Conservation (phyloP, 2,329 filamentous ascomycete species). For the Chaetoscypha palmicola region DNA sequence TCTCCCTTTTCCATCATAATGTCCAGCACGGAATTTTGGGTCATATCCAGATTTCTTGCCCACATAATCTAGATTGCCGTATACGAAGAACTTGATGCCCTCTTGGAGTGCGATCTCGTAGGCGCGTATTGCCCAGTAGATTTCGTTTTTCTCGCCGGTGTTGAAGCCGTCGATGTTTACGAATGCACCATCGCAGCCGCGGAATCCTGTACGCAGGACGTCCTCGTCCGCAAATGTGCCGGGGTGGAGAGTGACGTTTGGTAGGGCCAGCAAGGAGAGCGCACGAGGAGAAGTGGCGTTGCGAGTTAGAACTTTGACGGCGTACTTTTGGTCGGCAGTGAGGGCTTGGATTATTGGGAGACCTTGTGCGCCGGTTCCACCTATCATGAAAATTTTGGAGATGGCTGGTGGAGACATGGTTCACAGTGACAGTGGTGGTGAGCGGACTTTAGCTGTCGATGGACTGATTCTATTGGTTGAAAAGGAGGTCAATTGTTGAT, state of each 20-base stretch:
- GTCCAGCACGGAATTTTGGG: constrained; percentile 38
- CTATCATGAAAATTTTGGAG: constrained; percentile 36
- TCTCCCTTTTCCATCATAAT: constrained; percentile 43
- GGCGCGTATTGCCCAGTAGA: constrained; percentile 40
- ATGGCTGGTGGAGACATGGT: neutral
- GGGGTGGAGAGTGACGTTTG: constrained; percentile 40
- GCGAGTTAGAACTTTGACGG: constrained; percentile 41
- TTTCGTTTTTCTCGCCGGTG: constrained; percentile 44
- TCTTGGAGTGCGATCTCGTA: constrained; percentile 39
- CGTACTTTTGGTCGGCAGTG: constrained; percentile 37
- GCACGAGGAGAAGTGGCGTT: constrained; percentile 37
- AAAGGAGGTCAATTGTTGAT: too few relatives aligned
- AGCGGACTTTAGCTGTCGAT: too few relatives aligned
- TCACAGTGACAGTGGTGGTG: neutral
- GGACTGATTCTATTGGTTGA: too few relatives aligned
- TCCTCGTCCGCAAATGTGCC: constrained; percentile 43
- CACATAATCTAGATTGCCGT: constrained; percentile 43
- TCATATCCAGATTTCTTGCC: constrained; percentile 43
- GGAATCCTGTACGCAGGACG: constrained; percentile 38
- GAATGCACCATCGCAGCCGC: constrained; percentile 42
- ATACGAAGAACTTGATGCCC: constrained; percentile 38
- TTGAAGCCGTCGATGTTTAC: constrained; percentile 50
- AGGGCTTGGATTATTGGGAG: constrained; percentile 40
- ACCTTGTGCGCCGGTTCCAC: constrained; percentile 46
- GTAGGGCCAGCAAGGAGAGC: constrained; percentile 35